A percentile compares a stretch with the other conserved stretches of the same genome.
phyloP scores from a whole-genome alignment of 2,329 filamentous ascomycete genomes.

The Neofusicoccum umdonicola region DNA sequence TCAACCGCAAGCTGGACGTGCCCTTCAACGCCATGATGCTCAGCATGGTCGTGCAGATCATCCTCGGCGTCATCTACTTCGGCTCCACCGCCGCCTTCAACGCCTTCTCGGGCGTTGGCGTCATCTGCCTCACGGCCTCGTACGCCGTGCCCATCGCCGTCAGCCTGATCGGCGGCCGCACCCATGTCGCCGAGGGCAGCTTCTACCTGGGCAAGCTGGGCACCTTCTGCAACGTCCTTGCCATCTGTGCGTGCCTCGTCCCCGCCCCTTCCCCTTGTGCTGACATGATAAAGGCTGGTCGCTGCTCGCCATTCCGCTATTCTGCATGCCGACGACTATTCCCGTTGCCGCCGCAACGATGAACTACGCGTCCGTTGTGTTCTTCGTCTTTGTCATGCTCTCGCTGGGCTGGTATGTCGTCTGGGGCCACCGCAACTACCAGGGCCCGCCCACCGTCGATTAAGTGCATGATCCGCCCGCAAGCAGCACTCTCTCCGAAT shows the following conservation, averaged over 20 bases:
- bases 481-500: not conserved
- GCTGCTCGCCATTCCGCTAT: constrained; percentile 66
- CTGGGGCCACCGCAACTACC: constrained; percentile 69
- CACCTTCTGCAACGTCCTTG: constrained; percentile 60
- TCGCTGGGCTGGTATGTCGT: constrained; percentile 65
- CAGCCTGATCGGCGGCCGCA: constrained; percentile 60
- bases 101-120: constrained; percentile 68
- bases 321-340: constrained; percentile 68
- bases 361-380: constrained; percentile 76
- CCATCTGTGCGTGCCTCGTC: constrained; percentile 42
- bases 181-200: constrained; percentile 55
- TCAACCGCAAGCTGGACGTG: constrained; percentile 56
- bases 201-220: constrained; percentile 65
- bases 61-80: constrained; percentile 67
- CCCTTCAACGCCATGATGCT: constrained; percentile 73
- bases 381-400: constrained; percentile 62
- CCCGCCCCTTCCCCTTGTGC: not conserved
- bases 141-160: constrained; percentile 67
- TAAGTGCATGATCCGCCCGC: not conserved
- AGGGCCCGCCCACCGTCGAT: constrained; percentile 47
- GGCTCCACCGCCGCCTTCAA: constrained; percentile 69
- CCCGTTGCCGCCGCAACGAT: constrained; percentile 59
- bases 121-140: constrained; percentile 66
- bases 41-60: constrained; percentile 62
- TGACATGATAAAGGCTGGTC: constrained; percentile 54